Conservation (phyloP, 257 asterid species). For the Avicennia marina region DNA sequence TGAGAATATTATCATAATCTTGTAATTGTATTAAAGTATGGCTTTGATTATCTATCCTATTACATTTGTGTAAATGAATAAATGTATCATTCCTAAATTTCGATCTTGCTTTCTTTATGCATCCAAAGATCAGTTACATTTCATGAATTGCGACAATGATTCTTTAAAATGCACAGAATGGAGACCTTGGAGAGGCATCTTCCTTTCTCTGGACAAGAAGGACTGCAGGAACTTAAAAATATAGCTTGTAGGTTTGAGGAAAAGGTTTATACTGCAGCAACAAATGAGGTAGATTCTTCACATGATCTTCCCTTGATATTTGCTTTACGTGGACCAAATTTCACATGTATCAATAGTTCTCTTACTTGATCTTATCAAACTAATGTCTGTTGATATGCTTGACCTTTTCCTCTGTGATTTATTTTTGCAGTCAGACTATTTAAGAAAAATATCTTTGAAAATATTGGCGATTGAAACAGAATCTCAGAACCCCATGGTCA, state of each 20-base stretch:
- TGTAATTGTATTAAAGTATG: no score
- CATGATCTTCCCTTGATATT: conserved; percentile 11
- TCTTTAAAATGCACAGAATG: conserved; percentile 46
- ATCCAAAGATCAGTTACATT: background rate
- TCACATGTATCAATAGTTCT: no score
- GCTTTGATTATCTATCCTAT: no score
- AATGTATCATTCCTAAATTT: no score
- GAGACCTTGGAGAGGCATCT: conserved; percentile 85
- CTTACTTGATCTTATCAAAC: conserved; percentile 10
- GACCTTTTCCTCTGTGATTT: background rate
- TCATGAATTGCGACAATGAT: conserved; percentile 4
- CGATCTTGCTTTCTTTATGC: background rate
- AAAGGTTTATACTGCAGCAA: conserved; percentile 67
- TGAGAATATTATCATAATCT: no score
- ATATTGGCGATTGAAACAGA: conserved; percentile 80
- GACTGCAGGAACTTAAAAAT: conserved; percentile 72
- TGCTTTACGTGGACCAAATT: conserved; percentile 2
- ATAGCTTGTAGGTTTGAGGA: conserved; percentile 86
- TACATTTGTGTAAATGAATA: no score
- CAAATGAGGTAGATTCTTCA: conserved; percentile 53
- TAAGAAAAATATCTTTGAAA: conserved; percentile 80
- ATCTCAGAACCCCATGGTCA: conserved; percentile 52
- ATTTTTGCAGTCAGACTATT: conserved; percentile 65
- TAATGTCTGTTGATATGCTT: background rate
- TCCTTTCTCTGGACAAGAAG: conserved; percentile 80